Conservation (phyloP, 176 grass and related monocot species). For the sorghum (Sorghum bicolor) region Sorghum_bicolor_NCBIv3 NC_012872.2:69062001-69062500, state of each 20-base stretch:
- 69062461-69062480: not conserved
- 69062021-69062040: constrained; percentile 50
- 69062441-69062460: not conserved
- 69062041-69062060: constrained; percentile 28
- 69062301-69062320: not conserved
- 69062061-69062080: not conserved
- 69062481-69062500: constrained; percentile 19
- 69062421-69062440: not conserved
- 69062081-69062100: not conserved
- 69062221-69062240: constrained; percentile 1
- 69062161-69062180: constrained; percentile 12
- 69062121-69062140: not conserved
- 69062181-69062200: not conserved
- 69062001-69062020: not conserved
- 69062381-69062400: not conserved
- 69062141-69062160: constrained; percentile 9
- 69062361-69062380: constrained; percentile 8
- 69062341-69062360: not conserved
- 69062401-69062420: not conserved
- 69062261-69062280: constrained; percentile 29
- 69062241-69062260: not conserved
- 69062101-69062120: not conserved
- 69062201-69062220: constrained; percentile 12
- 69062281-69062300: constrained; percentile 16
- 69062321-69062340: constrained; percentile 39